phyloP scores from a whole-genome alignment of 1,139 yeast genomes.

The Scheffersomyces cryptocercus region DNA sequence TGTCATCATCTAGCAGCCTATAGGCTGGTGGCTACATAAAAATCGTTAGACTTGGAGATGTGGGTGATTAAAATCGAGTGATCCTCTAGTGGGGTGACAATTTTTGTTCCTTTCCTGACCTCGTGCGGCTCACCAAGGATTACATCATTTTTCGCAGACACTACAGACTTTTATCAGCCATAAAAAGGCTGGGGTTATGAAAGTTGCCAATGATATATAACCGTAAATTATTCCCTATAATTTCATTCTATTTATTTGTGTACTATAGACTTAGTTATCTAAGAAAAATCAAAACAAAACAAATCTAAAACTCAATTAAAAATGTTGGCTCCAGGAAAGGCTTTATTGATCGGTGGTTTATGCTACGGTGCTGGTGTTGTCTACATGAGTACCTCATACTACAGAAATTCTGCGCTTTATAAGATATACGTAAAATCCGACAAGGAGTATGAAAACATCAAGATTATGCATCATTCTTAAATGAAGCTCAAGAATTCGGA shows the following conservation, averaged over 20 bases:
- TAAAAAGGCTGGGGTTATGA: no score
- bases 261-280: neutral
- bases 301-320: neutral
- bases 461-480: slow-evolving; percentile 20
- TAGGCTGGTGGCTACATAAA: no score
- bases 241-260: neutral
- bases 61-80: neutral
- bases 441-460: slow-evolving; percentile 29
- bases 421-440: slow-evolving; percentile 32
- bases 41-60: no score
- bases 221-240: no score
- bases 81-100: slow-evolving; percentile 1
- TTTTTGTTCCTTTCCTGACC: neutral
- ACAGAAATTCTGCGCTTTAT: slow-evolving; percentile 30
- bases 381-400: slow-evolving; percentile 40
- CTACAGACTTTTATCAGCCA: neutral
- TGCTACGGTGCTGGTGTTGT: slow-evolving; percentile 35
- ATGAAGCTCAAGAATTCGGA: neutral
- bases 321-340: slow-evolving; percentile 21
- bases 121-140: no score
- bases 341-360: slow-evolving; percentile 36
- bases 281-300: neutral
- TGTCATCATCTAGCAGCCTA: no score
- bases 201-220: no score
- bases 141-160: neutral